phyloP scores from a whole-genome alignment of 1,284 basidiomycete genomes.

The Sanghuangporus baumii region DNA sequence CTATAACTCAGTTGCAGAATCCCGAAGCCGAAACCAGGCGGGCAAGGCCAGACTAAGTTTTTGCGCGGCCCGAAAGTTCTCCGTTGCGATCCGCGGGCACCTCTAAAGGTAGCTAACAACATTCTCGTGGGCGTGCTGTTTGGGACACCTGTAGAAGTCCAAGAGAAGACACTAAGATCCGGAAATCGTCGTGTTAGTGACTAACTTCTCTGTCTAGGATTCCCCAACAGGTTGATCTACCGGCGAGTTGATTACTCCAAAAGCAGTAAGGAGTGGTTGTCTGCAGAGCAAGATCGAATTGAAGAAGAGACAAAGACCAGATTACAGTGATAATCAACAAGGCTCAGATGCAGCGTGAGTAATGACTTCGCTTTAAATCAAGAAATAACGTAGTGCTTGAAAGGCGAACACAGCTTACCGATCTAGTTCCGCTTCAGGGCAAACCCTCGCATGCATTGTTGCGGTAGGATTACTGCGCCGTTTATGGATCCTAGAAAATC shows the following conservation, averaged over 20 bases:
- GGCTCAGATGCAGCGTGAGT: too few species aligned
- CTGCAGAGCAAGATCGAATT: too few species aligned
- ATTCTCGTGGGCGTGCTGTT: neutral
- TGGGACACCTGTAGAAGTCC: neutral
- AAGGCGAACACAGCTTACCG: too few species aligned
- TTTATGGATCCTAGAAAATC: too few species aligned
- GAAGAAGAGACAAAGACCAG: too few species aligned
- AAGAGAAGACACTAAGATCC: neutral
- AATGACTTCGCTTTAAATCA: too few species aligned
- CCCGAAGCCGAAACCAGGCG: neutral
- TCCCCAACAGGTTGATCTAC: neutral
- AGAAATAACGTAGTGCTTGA: too few species aligned
- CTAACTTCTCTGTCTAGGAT: neutral
- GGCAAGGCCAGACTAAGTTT: neutral
- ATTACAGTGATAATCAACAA: too few species aligned
- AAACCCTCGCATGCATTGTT: too few species aligned
- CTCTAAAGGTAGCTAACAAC: neutral
- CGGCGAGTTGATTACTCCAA: neutral
- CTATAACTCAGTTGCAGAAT: neutral
- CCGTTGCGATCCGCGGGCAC: neutral
- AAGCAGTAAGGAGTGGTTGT: too few species aligned
- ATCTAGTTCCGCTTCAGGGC: too few species aligned
- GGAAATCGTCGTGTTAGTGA: neutral
- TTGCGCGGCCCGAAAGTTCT: neutral
- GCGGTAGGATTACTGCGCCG: too few species aligned